These are phyloP conservation scores for Cladosporium sp. DNA, from an alignment of 2,329 filamentous ascomycete genomes.

Conservation along the genomic window DNA sequence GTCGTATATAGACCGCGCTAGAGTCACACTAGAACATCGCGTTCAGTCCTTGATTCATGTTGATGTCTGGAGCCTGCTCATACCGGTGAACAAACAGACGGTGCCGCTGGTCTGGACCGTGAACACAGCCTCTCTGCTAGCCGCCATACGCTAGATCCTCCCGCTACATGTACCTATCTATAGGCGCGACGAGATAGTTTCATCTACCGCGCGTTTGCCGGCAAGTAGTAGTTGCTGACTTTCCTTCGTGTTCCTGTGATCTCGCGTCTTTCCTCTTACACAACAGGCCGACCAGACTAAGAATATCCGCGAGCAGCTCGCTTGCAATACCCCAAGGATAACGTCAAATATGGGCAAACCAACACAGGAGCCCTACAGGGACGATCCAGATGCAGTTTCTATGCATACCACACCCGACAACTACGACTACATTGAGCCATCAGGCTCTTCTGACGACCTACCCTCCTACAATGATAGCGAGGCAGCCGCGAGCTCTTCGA, in stretches of 20 bases:
- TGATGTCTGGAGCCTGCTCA: background rate
- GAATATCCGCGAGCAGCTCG: background rate
- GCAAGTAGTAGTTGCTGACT: background rate
- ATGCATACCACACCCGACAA: slow-evolving; percentile 27
- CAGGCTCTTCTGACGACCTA: slow-evolving; percentile 16
- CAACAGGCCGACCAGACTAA: background rate
- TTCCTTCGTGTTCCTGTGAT: background rate
- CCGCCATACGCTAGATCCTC: background rate
- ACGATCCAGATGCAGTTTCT: slow-evolving; percentile 23
- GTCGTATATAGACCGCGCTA: too few relatives aligned
- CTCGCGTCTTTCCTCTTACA: too few relatives aligned
- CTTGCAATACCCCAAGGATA: background rate
- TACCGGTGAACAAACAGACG: background rate
- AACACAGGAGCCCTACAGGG: slow-evolving; percentile 16
- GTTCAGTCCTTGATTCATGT: background rate
- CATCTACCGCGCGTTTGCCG: background rate
- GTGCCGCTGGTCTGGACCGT: background rate
- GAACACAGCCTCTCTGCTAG: background rate
- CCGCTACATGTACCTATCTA: background rate
- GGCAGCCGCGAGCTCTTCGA: slow-evolving; percentile 12
- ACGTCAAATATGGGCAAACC: slow-evolving; percentile 12
- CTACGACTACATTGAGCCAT: slow-evolving; percentile 22
- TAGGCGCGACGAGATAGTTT: background rate
- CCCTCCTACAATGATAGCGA: slow-evolving; percentile 29
- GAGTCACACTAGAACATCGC: too few relatives aligned